Base-by-base conservation (phyloP, 805 yeast species). In the Crinitomyces ghanaensis region DNA sequence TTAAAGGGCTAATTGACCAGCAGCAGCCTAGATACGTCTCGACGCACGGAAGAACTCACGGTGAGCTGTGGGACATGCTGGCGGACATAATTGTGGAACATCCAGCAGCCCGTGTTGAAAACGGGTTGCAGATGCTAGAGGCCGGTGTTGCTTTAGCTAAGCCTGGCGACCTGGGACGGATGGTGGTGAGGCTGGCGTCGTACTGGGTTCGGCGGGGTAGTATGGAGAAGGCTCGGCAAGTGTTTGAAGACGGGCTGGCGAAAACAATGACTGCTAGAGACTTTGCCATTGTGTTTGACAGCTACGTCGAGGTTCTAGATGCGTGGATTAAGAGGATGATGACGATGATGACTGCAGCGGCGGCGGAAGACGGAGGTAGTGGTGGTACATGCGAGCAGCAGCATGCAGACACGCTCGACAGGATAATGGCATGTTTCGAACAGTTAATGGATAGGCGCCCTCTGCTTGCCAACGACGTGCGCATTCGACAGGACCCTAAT, bases 231-330 rank as follows among this genome's bases (percentile, higher is more conserved):
- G 69, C 72, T 1, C 48, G 66, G 16, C 57, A 55, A 13, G 48
- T 62, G 5, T 71, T 71, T 41, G 71, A 68, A 34, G 57, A 61
- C 14, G 74, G 75, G 1, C 41, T 82, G 9, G 30, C 47, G 1
- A 46, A 55, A 2, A 68, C 76, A 3, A 31, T 50, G 4, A 69
- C 83, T 0, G 54, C 78, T 4, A 60, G 60, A 23, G 86, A 79
- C 39, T 82, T 83, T 50, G 65, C 77, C 0, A 45, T 60, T 14
- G 59, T 81, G 0, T 83, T 71, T 50, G 85, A 81, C 48, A 57
- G 71, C 3, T 73, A 69, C 43, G 55, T 72, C 4, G 77, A 75
- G 42, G 62, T 74, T 49, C 74, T 74, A 48, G 88, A 78, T 40
- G 42, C 61, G 2, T 39, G 60, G 18, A 46, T 72, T n/a, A 48